Conservation (phyloP, 768 basidiomycete species). For the Clitopilus hobsonii region DNA sequence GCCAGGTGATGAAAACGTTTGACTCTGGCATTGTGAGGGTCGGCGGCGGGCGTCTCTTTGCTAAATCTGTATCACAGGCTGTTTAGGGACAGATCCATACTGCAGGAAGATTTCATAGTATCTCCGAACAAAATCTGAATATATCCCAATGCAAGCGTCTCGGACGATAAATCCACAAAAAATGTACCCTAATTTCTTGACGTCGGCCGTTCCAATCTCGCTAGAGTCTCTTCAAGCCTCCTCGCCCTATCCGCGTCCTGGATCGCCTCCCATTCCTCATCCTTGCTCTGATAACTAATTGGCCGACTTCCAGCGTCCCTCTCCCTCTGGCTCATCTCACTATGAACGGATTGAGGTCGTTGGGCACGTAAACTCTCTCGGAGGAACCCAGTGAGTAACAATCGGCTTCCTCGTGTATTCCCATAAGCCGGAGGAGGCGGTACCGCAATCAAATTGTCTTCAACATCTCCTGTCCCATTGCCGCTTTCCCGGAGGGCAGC, state of each 20-base stretch:
- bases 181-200: slow-evolving; percentile 7
- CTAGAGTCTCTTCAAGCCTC: slow-evolving; percentile 52
- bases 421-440: slow-evolving; percentile 78
- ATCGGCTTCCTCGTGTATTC: slow-evolving; percentile 63
- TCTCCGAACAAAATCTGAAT: slow-evolving; percentile 3
- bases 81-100: not conserved
- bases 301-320: slow-evolving; percentile 29
- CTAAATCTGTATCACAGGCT: too few relatives aligned
- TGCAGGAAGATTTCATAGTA: not conserved
- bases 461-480: slow-evolving; percentile 70
- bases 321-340: slow-evolving; percentile 22
- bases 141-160: not conserved
- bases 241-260: slow-evolving; percentile 49
- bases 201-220: slow-evolving; percentile 32
- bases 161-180: not conserved
- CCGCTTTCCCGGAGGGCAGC: slow-evolving; percentile 66
- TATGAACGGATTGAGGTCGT: slow-evolving; percentile 35
- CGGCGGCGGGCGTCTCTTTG: too few relatives aligned
- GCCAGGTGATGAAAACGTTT: not conserved
- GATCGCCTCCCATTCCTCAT: slow-evolving; percentile 54
- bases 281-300: slow-evolving; percentile 49
- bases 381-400: slow-evolving; percentile 52
- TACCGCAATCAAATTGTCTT: slow-evolving; percentile 62
- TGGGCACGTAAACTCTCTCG: slow-evolving; percentile 43
- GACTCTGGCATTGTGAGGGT: not conserved